These are phyloP conservation scores for Pugionium dolabratum DNA, from an alignment of 345 rosid genomes.

Conservation along the genomic window DNA sequence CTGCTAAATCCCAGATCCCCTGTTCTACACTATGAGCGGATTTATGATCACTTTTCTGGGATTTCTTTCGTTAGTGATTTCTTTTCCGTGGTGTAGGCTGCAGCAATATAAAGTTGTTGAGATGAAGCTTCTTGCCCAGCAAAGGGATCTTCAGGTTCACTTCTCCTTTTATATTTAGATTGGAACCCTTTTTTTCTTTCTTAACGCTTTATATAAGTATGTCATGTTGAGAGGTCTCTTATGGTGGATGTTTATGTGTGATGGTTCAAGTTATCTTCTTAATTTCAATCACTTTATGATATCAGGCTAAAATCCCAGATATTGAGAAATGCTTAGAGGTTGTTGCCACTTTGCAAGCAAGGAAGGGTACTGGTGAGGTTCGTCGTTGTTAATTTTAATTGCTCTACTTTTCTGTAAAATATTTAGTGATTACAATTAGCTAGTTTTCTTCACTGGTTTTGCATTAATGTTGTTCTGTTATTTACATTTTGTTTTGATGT, in stretches of 20 bases:
- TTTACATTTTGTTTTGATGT: background rate
- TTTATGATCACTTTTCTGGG: background rate
- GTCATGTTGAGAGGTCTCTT: background rate
- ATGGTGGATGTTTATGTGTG: background rate
- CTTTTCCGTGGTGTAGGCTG: constrained; percentile 49
- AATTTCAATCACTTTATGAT: background rate
- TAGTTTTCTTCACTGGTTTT: background rate
- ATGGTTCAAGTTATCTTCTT: background rate
- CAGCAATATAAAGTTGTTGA: constrained; percentile 85
- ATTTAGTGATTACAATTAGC: background rate
- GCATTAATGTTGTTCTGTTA: background rate
- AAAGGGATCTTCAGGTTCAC: constrained; percentile 69
- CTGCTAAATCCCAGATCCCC: constrained; percentile 7
- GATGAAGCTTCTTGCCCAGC: constrained; percentile 91
- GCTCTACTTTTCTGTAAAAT: no score
- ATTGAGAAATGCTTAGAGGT: constrained; percentile 88
- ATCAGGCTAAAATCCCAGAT: constrained; percentile 84
- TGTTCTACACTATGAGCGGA: background rate
- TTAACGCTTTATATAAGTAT: background rate
- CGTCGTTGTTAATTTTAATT: constrained; percentile 38
- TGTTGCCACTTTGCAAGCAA: constrained; percentile 78
- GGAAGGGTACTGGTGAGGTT: constrained; percentile 88
- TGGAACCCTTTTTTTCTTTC: background rate
- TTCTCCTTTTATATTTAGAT: background rate
- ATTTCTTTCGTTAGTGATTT: constrained; percentile 3